Percentiles rank a stretch among this genome's conserved stretches.
Evolutionary conservation across 2,329 filamentous ascomycete species (phyloP).

Genomic region (Ophiocordyceps camponoti-rufipedis): DNA sequence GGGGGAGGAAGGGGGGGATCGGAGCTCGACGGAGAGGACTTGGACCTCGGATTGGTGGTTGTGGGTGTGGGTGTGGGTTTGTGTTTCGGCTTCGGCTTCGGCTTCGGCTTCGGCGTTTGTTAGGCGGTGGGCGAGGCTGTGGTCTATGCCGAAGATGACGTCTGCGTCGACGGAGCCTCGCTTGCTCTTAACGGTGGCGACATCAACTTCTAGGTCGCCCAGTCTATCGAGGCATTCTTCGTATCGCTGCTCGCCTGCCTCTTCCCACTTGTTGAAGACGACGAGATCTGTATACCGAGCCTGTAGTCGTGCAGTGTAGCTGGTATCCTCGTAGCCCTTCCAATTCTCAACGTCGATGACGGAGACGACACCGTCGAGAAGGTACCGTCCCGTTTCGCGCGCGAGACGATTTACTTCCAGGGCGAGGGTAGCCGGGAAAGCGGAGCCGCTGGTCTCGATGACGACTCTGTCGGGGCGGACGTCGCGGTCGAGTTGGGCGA

Average conservation of each 20-base stretch:
- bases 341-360: constrained; percentile 94
- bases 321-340: constrained; percentile 81
- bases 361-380: constrained; percentile 72
- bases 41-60: constrained; percentile 74
- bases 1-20: constrained; percentile 41
- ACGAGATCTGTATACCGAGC: constrained; percentile 80
- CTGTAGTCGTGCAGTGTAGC: constrained; percentile 75
- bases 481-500: constrained; percentile 48
- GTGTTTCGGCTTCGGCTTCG: constrained; percentile 7
- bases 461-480: constrained; percentile 65
- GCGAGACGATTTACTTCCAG: constrained; percentile 75
- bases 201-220: constrained; percentile 63
- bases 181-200: constrained; percentile 70
- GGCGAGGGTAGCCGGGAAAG: constrained; percentile 74
- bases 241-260: constrained; percentile 51
- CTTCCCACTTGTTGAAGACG: constrained; percentile 87
- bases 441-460: constrained; percentile 80
- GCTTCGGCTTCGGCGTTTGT: constrained; percentile 19
- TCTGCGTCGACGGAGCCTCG: constrained; percentile 62
- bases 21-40: constrained; percentile 67
- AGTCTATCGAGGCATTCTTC: constrained; percentile 65
- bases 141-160: constrained; percentile 75
- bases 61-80: constrained; percentile 12
- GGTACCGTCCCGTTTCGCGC: constrained; percentile 49
- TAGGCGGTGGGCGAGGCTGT: constrained; percentile 46